A percentile compares a stretch with the other conserved stretches of the same genome.
phyloP scores from a whole-genome alignment of 768 basidiomycete genomes.

The Phylloporus arenicola region DNA sequence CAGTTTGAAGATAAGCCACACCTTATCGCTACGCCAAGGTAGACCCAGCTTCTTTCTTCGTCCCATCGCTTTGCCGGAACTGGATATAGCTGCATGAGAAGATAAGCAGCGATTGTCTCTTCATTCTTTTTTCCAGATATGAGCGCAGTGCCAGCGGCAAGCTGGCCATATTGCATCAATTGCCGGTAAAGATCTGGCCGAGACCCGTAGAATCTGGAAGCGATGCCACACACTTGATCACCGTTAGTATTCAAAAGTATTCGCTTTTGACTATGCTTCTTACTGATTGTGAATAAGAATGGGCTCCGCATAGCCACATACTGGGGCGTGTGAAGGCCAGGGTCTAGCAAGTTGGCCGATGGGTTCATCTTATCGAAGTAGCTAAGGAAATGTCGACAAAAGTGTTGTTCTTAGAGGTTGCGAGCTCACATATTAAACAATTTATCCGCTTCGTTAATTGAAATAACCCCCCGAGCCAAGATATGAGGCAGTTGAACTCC shows the following conservation, averaged over 20 bases:
- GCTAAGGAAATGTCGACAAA: constrained; percentile 32
- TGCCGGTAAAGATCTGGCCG: constrained; percentile 66
- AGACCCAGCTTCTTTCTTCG: constrained; percentile 86
- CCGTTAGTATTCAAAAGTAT: constrained; percentile 4
- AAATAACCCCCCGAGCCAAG: constrained; percentile 57
- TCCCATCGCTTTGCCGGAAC: constrained; percentile 78
- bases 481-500: constrained; percentile 60
- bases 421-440: constrained; percentile 62
- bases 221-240: constrained; percentile 72
- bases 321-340: constrained; percentile 78
- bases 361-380: constrained; percentile 77
- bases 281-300: constrained; percentile 88
- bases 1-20: constrained; percentile 21
- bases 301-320: constrained; percentile 78
- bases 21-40: constrained; percentile 86
- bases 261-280: constrained; percentile 30
- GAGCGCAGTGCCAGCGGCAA: constrained; percentile 71
- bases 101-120: constrained; percentile 81
- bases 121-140: constrained; percentile 75
- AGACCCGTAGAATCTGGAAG: constrained; percentile 73
- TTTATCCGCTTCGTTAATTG: constrained; percentile 59
- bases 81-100: constrained; percentile 71
- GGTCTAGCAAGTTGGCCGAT: constrained; percentile 75
- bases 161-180: constrained; percentile 69
- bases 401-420: not conserved